phyloP scores from a whole-genome alignment of 768 basidiomycete genomes.

The Russula ochroleuca region DNA sequence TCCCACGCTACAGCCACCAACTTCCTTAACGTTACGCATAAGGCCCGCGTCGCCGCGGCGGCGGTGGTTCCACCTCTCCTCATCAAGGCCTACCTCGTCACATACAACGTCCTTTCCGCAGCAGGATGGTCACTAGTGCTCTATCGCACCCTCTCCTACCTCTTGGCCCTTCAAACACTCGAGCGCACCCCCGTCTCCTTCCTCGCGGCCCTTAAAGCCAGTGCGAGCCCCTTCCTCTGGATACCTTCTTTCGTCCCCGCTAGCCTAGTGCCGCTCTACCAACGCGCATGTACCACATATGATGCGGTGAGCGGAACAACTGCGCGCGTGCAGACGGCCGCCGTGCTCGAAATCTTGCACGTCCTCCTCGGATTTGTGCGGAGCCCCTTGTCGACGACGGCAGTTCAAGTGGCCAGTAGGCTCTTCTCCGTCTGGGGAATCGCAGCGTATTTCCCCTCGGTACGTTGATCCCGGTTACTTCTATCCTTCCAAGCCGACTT shows the following conservation, averaged over 20 bases:
- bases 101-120: conserved; percentile 26
- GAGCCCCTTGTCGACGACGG: conserved; percentile 68
- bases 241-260: conserved; percentile 39
- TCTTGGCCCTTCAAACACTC: neutral
- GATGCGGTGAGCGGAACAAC: conserved; percentile 56
- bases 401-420: conserved; percentile 74
- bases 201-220: conserved; percentile 13
- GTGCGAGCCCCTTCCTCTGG: conserved; percentile 26
- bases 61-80: neutral
- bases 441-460: conserved; percentile 56
- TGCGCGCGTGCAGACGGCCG: conserved; percentile 76
- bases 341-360: conserved; percentile 81
- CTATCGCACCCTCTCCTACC: conserved; percentile 21
- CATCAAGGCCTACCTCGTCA: conserved; percentile 27
- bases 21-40: no score
- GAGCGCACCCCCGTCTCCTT: neutral
- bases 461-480: conserved; percentile 37
- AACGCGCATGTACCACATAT: conserved; percentile 55
- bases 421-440: conserved; percentile 86
- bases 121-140: conserved; percentile 24
- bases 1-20: neutral
- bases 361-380: conserved; percentile 73
- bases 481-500: neutral
- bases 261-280: conserved; percentile 42
- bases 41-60: neutral